Percentiles rank a stretch among this genome's conserved stretches.
These are phyloP conservation scores for Gaeumannomyces sp. DNA, from an alignment of 2,329 filamentous ascomycete genomes.

Conservation along the genomic window DNA sequence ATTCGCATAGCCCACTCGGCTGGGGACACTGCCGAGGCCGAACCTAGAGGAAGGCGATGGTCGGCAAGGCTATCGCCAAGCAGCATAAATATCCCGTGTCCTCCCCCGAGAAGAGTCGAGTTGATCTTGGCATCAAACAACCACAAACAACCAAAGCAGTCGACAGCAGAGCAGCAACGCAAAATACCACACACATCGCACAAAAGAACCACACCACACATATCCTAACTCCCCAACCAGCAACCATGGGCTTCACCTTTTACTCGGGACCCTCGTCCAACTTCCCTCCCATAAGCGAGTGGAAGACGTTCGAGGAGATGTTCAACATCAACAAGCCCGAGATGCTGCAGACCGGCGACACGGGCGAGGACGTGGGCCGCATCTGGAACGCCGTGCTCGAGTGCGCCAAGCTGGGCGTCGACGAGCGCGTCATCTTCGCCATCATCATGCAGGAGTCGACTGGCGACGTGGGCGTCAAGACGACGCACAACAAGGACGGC, in stretches of 20 bases:
- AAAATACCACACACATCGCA: not conserved
- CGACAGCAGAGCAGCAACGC: not conserved
- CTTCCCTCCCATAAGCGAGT: constrained; percentile 27
- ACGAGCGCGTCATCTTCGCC: constrained; percentile 29
- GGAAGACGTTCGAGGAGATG: constrained; percentile 28
- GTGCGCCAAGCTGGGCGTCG: constrained; percentile 27
- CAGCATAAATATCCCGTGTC: not conserved
- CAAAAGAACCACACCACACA: not conserved
- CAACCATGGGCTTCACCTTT: constrained; percentile 10
- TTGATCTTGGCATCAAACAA: not conserved
- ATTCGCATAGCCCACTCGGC: too few species aligned
- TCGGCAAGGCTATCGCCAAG: not conserved
- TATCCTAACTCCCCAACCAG: not conserved
- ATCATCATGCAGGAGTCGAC: constrained; percentile 37
- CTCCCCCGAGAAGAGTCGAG: not conserved
- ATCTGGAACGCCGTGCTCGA: constrained; percentile 27
- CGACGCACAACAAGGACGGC: constrained; percentile 27
- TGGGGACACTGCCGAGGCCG: too few species aligned
- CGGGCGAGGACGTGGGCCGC: constrained; percentile 24
- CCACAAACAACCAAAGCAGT: not conserved
- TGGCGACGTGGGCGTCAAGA: constrained; percentile 31
- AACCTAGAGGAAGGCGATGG: not conserved
- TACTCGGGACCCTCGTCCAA: constrained; percentile 18
- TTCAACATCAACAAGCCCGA: constrained; percentile 28
- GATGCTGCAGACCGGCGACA: constrained; percentile 27